Base-by-base conservation (phyloP, 768 basidiomycete species). In the Postia placenta region DNA sequence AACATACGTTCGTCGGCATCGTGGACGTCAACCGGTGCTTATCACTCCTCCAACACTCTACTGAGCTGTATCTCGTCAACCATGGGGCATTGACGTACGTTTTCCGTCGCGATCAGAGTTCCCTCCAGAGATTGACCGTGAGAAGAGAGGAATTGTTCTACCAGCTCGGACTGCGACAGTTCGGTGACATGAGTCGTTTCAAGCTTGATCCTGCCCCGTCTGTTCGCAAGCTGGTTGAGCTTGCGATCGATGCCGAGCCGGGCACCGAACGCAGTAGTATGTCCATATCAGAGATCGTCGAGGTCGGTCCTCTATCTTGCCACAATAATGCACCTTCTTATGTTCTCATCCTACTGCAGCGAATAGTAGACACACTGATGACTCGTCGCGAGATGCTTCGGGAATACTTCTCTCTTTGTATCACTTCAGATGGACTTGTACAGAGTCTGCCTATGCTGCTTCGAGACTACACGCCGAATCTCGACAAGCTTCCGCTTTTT, bases 111-210 rank as follows among this genome's bases (percentile, higher is more conserved):
- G 4, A 19, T 20, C 38, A 19, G 20, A 17, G 38, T 36, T 14
- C n/a, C 37, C 11, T 35, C 11, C 4, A 25, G 7, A 15, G 17
- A 5, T 26, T 44, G 20, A 20, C 30, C n/a, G 23, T 47, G 35
- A n/a, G 11, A 41, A 96, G 93, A 0, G 92, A 96, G 60, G 92
- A 96, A 57, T 73, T 96, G 27, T 95, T 98, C 64, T 97, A 96
- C 66, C 96, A 99, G 61, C 76, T 99, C 5, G 91, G 81, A 1
- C 67, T 98, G 23, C 75, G 90, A 15, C 95, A 98, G 64, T 99
- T 99, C 59, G 91, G 93, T 1, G 78, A 87, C 52, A 79, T 87
- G 53, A 75, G 79, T 51, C 75, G 81, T 19, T 68, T 97, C 44
- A 84, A 83, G 53, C 74, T 98, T 2, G 84, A 93, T 28, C 94